Evolutionary conservation across 2,329 filamentous ascomycete species (phyloP).

Genomic region (Penicillium sp.): DNA sequence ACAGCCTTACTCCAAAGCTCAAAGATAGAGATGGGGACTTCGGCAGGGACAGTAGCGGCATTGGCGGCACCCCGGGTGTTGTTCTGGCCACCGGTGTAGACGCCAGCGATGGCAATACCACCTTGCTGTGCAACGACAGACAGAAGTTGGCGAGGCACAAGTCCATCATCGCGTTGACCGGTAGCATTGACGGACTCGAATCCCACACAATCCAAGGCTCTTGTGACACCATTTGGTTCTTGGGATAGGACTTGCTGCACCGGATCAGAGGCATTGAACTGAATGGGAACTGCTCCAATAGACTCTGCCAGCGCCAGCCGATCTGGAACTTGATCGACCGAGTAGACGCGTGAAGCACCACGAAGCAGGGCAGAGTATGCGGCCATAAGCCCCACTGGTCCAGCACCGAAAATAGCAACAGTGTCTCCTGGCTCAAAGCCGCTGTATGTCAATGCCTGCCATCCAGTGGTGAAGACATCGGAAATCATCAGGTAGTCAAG

Average conservation of each 20-base stretch:
- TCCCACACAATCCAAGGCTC: conserved; percentile 20
- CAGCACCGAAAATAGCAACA: conserved; percentile 65
- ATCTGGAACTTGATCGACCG: conserved; percentile 63
- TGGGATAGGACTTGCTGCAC: conserved; percentile 33
- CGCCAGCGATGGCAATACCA: not conserved
- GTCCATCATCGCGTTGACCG: not conserved
- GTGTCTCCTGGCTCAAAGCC: conserved; percentile 53
- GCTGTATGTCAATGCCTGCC: conserved; percentile 39
- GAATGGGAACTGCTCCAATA: conserved; percentile 58
- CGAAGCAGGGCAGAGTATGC: conserved; percentile 64
- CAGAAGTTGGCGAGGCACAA: not conserved
- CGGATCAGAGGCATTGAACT: conserved; percentile 61
- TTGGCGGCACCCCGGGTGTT: not conserved
- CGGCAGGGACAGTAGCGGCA: not conserved
- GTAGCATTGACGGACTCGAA: conserved; percentile 11
- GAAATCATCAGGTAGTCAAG: conserved; percentile 20
- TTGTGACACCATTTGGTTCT: conserved; percentile 11
- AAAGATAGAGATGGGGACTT: not conserved
- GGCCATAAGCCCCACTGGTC: conserved; percentile 66
- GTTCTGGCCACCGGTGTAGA: not conserved
- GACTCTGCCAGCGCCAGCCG: conserved; percentile 61
- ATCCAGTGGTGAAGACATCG: conserved; percentile 46
- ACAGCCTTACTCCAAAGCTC: conserved; percentile 1
- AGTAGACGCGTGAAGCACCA: conserved; percentile 62
- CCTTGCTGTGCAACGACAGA: not conserved